These are phyloP conservation scores for Elongisporangium anandrum DNA, from an alignment of 352 stramenopile genomes.

Conservation along the genomic window DNA sequence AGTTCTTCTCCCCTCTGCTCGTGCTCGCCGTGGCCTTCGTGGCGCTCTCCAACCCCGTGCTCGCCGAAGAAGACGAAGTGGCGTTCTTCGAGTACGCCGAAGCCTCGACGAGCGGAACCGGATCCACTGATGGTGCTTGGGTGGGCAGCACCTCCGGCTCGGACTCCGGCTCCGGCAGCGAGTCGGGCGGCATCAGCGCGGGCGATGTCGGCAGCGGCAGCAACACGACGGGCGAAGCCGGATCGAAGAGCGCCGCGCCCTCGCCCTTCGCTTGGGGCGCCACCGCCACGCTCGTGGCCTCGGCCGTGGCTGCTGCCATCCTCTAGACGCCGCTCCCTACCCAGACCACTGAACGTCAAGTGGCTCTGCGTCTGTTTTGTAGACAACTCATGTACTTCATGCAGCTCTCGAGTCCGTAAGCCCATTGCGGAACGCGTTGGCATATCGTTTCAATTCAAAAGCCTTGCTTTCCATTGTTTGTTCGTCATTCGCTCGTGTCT, in stretches of 20 bases:
- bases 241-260: neutral
- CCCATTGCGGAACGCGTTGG: conserved; percentile 5
- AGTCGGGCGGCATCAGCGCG: conserved; percentile 1
- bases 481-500: too few relatives aligned
- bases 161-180: conserved; percentile 3
- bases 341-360: neutral
- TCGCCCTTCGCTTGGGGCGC: neutral
- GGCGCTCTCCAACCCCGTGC: conserved; percentile 6
- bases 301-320: conserved; percentile 12
- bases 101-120: neutral
- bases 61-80: neutral
- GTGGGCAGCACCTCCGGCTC: conserved; percentile 11
- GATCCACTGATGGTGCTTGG: neutral
- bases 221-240: neutral
- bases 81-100: conserved; percentile 3
- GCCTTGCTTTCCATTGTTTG: conserved; percentile 7
- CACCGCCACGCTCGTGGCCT: conserved; percentile 11
- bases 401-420: neutral
- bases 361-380: neutral
- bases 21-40: conserved; percentile 13
- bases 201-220: conserved; percentile 13
- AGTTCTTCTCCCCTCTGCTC: conserved; percentile 24
- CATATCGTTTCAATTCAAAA: conserved; percentile 20
- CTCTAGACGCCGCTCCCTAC: conserved; percentile 10
- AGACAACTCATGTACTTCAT: neutral